Evolutionary conservation across 2,329 filamentous ascomycete species (phyloP).

Genomic region (Penicillium rolfsii): DNA sequence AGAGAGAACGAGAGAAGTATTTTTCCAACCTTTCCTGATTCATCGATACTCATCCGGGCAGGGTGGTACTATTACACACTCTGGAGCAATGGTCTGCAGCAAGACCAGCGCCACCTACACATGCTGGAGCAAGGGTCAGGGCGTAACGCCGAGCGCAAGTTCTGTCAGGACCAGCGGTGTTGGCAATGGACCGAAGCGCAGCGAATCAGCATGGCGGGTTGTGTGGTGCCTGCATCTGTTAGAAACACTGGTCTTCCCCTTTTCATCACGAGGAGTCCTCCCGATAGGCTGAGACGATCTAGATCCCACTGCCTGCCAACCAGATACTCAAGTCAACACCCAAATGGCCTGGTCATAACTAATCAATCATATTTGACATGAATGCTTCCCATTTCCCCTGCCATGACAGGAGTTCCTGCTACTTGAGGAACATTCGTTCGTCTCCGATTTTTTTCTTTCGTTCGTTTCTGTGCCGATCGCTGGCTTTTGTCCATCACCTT

Average conservation of each 20-base stretch:
- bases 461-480: slow-evolving; percentile 10
- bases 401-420: slow-evolving; percentile 13
- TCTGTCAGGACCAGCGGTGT: slow-evolving; percentile 19
- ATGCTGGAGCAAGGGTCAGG: slow-evolving; percentile 7
- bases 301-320: neutral
- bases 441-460: slow-evolving; percentile 5
- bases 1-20: neutral
- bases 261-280: slow-evolving; percentile 9
- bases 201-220: slow-evolving; percentile 17
- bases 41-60: neutral
- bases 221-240: slow-evolving; percentile 11
- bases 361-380: slow-evolving; percentile 5
- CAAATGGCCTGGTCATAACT: neutral
- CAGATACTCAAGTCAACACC: neutral
- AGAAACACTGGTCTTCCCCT: slow-evolving; percentile 23
- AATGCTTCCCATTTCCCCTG: slow-evolving; percentile 6
- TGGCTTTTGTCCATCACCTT: slow-evolving; percentile 14
- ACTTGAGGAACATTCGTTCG: slow-evolving; percentile 12
- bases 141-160: slow-evolving; percentile 24
- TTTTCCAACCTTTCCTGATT: neutral
- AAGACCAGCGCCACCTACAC: neutral
- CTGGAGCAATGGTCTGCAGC: neutral
- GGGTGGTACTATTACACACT: neutral
- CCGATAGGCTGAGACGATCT: slow-evolving; percentile 19
- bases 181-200: slow-evolving; percentile 1